Base-by-base conservation (phyloP, 2,329 filamentous ascomycete species). In the Aureobasidium zeae region DNA sequence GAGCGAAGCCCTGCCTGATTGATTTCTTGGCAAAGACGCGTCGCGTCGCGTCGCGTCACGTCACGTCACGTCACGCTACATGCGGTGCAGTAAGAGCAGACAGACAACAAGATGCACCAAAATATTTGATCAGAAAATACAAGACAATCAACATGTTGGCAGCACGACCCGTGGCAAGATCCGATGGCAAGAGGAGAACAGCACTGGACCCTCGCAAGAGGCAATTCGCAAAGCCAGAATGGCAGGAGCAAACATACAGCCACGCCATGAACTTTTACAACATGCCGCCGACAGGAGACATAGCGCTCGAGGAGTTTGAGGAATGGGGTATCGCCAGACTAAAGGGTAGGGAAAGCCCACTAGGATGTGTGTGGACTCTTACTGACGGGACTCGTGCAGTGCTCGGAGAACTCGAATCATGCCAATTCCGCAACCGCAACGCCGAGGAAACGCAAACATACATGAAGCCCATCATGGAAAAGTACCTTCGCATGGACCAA, bases 281-380 rank as follows among this genome's bases (percentile, higher is more conserved):
- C 31, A 73, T 81, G 19, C 85, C 91, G 33, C 91, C 91, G 0
- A 95, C 87, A 0, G 83, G 84, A 35, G 91, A 98, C 59, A 91
- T 98, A 54, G 94, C 86, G 0, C 78, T 98, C 30, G 91, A 98
- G 60, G 81, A 98, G 60, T 98, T 98, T 57, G 91, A 98, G 62
- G 87, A 94, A 74, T 98, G 91, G 91, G 91, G 88, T 9, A 96
- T 98, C 57, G 85, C 94, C 57, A 74, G 91, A 46, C 64, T 98
- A 52, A 81, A 86, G 66, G 76, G 86, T 86, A 37, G 10, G 7
- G 1, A 7, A 13, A 0, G 7, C 22, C 11, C 22, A 6, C 7
- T 25, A 6, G 7, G 5, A 2, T 16, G 5, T 25, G 32, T 21
- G 1, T 24, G 15, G 5, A 7, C 3, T 7, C 29, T 12, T 20